These are phyloP conservation scores for Catharanthus roseus DNA, from an alignment of 257 asterid species.

Conservation along the genomic window DNA sequence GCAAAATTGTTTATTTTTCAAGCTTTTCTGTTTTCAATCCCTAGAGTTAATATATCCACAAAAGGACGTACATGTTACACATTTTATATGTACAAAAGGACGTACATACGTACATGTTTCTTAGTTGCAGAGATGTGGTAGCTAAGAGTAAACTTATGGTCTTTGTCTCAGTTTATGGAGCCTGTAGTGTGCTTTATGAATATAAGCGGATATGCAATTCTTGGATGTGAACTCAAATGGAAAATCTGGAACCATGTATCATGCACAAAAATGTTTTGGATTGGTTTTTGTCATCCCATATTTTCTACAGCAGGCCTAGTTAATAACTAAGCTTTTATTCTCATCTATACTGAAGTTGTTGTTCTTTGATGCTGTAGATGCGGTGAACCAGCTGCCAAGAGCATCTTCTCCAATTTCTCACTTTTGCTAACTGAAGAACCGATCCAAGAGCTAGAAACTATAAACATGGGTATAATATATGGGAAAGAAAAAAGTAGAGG, in stretches of 20 bases:
- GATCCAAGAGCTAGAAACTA: constrained; percentile 51
- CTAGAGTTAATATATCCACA: no score
- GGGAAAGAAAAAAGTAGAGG: constrained; percentile 38
- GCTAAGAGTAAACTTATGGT: neutral
- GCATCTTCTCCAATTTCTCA: constrained; percentile 63
- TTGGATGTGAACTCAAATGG: neutral
- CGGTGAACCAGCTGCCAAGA: constrained; percentile 75
- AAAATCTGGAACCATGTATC: neutral
- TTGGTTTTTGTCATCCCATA: neutral
- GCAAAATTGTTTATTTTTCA: no score
- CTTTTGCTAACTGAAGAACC: constrained; percentile 67
- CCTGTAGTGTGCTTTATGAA: neutral
- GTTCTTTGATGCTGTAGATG: constrained; percentile 45
- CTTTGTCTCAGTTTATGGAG: neutral
- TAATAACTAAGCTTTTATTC: no score
- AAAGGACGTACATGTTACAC: no score
- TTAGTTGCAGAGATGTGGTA: neutral
- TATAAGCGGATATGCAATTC: neutral
- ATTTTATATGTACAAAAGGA: neutral
- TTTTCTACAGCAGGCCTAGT: neutral
- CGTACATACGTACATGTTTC: neutral
- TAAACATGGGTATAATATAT: constrained; percentile 48
- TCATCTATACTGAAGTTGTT: neutral
- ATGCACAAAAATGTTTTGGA: neutral
- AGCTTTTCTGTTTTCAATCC: neutral